Base-by-base conservation (phyloP, 73 alveolate species). In the Paramecium tetraurelia region DNA sequence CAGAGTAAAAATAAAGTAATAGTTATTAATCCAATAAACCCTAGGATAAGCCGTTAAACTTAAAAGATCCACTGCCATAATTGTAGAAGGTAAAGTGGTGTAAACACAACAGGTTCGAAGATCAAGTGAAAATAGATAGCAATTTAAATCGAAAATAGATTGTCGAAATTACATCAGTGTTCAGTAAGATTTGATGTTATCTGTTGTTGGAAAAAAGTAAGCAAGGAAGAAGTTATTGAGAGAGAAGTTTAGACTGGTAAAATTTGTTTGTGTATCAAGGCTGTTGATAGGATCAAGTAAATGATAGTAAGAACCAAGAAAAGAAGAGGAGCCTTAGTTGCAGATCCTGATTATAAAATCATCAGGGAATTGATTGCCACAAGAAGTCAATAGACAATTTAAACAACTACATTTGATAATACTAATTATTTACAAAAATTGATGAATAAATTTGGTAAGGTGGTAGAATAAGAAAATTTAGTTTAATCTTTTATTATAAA, bases 251-350 rank as follows among this genome's bases (percentile, higher is more conserved):
- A 75, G 59, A 75, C 3, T 31, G 33, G 87, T 75, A 75, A 6
- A 75, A n/a, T 4, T 12, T 4, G 7, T 11, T 4, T 31, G 16
- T 4, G 0, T 36, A 33, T 12, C 16, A 72, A 29, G 86, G 86
- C 86, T 72, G 86, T 72, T 35, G 59, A 72, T 72, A 72, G 59
- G n/a, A 72, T 72, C 16, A 72, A 72, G 35, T 12, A 72, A 43
- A 20, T 72, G 46, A 21, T 72, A 11, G 46, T 31, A 14, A 72
- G 86, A 38, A 18, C 86, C 3, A 72, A 72, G 36, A 50, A 50
- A 50, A 72, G 86, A 38, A 72, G 86, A 38, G 86, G 83, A 10
- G 84, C 59, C 18, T 36, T 75, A 36, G 48, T 21, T 75, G 63
- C 57, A 0, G 87, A 75, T 75, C 87, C 87, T n/a, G 87, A 75